These are phyloP conservation scores for Clohesyomyces aquaticus DNA, from an alignment of 495 filamentous ascomycete genomes.

Conservation along the genomic window DNA sequence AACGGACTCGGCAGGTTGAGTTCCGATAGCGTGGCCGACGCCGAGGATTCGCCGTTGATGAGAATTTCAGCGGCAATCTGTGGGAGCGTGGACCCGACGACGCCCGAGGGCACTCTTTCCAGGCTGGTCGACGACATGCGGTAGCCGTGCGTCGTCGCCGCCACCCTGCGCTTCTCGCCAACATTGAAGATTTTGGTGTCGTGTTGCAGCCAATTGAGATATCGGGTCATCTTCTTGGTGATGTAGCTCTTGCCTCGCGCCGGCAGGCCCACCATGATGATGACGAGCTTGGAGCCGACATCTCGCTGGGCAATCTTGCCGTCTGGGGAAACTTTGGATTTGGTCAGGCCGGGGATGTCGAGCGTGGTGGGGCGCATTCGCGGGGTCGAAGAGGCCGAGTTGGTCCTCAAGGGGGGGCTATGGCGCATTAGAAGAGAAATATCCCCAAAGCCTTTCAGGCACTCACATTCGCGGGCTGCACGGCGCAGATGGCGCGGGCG, in stretches of 20 bases:
- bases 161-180: constrained; percentile 82
- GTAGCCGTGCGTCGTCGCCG: constrained; percentile 57
- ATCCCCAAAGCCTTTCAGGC: too few species aligned
- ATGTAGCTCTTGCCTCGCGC: constrained; percentile 97
- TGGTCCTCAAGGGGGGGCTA: constrained; percentile 34
- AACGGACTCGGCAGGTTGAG: constrained; percentile 23
- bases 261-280: constrained; percentile 97
- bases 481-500: constrained; percentile 69
- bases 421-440: constrained; percentile 47
- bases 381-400: constrained; percentile 63
- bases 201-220: constrained; percentile 96
- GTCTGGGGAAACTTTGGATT: constrained; percentile 91
- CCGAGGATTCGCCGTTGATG: constrained; percentile 43
- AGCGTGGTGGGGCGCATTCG: constrained; percentile 52
- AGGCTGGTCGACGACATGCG: constrained; percentile 24
- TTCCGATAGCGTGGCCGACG: constrained; percentile 13
- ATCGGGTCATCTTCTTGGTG: constrained; percentile 94
- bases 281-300: constrained; percentile 92
- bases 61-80: constrained; percentile 46
- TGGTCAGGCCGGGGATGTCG: constrained; percentile 70
- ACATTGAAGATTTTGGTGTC: constrained; percentile 96
- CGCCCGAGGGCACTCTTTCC: constrained; percentile 14
- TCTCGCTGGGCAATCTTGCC: constrained; percentile 89
- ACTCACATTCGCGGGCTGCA: constrained; percentile 72
- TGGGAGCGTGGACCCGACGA: constrained; percentile 9